These are phyloP conservation scores for Haberlea rhodopensis DNA, from an alignment of 257 asterid species.

Conservation along the genomic window DNA sequence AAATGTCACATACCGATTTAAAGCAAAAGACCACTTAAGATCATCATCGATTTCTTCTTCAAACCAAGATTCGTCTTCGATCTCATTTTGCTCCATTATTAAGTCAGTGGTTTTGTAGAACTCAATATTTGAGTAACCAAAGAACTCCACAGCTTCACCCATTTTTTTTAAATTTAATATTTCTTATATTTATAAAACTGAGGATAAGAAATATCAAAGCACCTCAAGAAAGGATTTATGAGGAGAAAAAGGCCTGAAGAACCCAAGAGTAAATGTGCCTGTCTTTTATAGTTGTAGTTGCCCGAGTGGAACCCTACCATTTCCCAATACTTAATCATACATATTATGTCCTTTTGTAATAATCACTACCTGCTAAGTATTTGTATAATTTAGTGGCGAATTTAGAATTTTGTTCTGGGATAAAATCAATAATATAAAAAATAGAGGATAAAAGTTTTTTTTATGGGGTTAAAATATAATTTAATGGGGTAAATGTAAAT, in stretches of 20 bases:
- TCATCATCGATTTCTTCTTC: conserved; percentile 89
- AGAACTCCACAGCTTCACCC: conserved; percentile 70
- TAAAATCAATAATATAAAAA: too few relatives aligned
- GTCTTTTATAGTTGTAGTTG: background rate
- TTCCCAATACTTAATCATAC: background rate
- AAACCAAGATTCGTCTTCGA: conserved; percentile 61
- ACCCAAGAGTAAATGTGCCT: background rate
- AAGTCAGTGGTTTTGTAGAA: conserved; percentile 39
- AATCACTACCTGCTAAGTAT: too few relatives aligned
- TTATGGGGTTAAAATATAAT: too few relatives aligned
- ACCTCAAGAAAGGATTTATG: background rate
- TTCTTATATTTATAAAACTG: background rate
- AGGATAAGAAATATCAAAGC: background rate
- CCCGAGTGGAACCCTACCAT: background rate
- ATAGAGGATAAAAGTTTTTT: too few relatives aligned
- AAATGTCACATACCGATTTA: too few relatives aligned
- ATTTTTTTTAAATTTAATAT: conserved; percentile 28
- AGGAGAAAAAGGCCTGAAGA: background rate
- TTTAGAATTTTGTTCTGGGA: too few relatives aligned
- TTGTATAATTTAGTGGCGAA: too few relatives aligned
- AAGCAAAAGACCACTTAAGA: conserved; percentile 93
- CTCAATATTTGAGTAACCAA: conserved; percentile 47
- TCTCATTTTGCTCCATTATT: conserved; percentile 34
- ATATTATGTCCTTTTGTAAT: background rate
- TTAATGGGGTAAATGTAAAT: too few relatives aligned